phyloP scores from a whole-genome alignment of 78 protist genomes.

The Dictyostelium intermedium region DNA sequence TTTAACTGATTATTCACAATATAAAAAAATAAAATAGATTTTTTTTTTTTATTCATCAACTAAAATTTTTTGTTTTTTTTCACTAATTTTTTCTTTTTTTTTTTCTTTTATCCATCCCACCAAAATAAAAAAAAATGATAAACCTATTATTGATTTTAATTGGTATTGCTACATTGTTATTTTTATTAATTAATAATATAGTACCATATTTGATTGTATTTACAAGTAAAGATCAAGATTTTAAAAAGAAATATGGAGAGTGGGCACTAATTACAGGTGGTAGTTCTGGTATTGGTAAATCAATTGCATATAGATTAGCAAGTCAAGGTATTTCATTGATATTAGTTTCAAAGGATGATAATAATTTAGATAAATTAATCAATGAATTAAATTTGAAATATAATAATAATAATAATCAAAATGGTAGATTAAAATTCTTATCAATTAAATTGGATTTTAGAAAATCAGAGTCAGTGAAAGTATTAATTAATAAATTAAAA shows the following conservation, averaged over 20 bases:
- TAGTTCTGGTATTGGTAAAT: conserved; percentile 46
- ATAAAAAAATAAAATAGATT: too few relatives aligned
- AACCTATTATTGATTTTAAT: background rate
- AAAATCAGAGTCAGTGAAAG: background rate
- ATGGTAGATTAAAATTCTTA: background rate
- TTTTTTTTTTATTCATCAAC: too few relatives aligned
- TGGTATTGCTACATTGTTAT: background rate
- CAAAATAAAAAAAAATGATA: background rate
- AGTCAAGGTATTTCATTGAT: conserved; percentile 7
- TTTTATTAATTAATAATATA: background rate
- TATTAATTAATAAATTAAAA: background rate
- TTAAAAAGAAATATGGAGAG: conserved; percentile 2
- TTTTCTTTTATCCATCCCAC: too few relatives aligned
- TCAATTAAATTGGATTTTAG: background rate
- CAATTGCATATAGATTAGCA: background rate
- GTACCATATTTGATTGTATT: background rate
- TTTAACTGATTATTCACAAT: background rate
- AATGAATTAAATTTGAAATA: background rate
- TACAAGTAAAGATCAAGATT: conserved; percentile 4
- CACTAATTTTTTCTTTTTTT: too few relatives aligned
- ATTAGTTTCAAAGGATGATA: background rate
- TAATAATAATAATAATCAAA: too few relatives aligned
- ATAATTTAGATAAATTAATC: background rate
- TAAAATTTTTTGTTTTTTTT: too few relatives aligned
- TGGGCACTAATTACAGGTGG: conserved; percentile 71